Conservation (phyloP, 2,329 filamentous ascomycete species). For the Fusarium begoniae region DNA sequence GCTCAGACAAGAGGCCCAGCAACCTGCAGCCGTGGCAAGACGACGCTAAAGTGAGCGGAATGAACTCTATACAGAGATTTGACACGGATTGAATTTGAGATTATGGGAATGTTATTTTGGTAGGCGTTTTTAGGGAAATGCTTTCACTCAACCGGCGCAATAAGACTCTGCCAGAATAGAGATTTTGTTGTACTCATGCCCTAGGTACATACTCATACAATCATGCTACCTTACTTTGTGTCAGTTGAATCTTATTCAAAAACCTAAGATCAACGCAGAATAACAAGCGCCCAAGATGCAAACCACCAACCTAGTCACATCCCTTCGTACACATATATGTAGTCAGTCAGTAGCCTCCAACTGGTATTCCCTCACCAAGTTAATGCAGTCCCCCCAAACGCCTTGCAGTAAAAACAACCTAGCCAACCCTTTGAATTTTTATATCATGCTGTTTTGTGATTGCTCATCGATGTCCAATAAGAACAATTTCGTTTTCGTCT, state of each 20-base stretch:
- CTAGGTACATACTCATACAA: slow-evolving; percentile 15
- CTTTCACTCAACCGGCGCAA: not conserved
- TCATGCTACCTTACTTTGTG: slow-evolving; percentile 2
- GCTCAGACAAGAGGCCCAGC: slow-evolving; percentile 65
- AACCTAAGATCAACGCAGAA: not conserved
- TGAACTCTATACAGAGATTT: not conserved
- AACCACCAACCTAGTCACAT: slow-evolving; percentile 6
- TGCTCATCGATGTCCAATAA: slow-evolving; percentile 59
- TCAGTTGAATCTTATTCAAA: slow-evolving; percentile 8
- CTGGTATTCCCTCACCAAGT: slow-evolving; percentile 17
- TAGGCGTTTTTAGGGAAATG: slow-evolving; percentile 23
- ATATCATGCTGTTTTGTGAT: slow-evolving; percentile 2
- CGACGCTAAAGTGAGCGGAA: slow-evolving; percentile 32
- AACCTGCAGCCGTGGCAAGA: slow-evolving; percentile 47
- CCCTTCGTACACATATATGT: slow-evolving; percentile 16
- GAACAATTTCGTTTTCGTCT: slow-evolving; percentile 60
- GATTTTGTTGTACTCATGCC: slow-evolving; percentile 2
- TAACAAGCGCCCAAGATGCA: slow-evolving; percentile 30
- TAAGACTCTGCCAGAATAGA: slow-evolving; percentile 4
- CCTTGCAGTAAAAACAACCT: slow-evolving; percentile 34
- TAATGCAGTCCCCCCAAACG: slow-evolving; percentile 33
- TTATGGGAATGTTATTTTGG: not conserved
- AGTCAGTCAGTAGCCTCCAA: slow-evolving; percentile 12
- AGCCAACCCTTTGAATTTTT: not conserved
- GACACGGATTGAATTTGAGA: not conserved